Conservation (phyloP, 2,329 filamentous ascomycete species). For the Microsporum canis region DNA sequence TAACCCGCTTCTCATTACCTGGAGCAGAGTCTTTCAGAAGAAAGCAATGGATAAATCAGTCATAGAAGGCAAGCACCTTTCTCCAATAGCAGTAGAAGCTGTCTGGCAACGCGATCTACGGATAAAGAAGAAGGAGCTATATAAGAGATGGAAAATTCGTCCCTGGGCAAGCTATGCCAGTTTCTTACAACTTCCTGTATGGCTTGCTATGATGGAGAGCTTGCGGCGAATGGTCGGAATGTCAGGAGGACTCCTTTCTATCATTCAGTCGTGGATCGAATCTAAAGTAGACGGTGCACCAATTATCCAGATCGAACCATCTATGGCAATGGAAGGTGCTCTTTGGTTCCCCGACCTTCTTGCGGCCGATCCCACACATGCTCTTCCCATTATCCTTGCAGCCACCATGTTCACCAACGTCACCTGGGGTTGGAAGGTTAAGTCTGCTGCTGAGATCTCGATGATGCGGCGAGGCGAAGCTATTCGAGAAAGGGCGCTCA, state of each 20-base stretch:
- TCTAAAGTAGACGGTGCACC: conserved; percentile 8
- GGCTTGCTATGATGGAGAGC: conserved; percentile 38
- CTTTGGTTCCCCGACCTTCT: conserved; percentile 51
- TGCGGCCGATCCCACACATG: conserved; percentile 40
- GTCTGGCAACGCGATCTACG: conserved; percentile 8
- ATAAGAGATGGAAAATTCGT: conserved; percentile 23
- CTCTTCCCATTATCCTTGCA: conserved; percentile 41
- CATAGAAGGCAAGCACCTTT: conserved; percentile 2
- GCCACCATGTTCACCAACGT: conserved; percentile 41
- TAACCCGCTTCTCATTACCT: conserved; percentile 35
- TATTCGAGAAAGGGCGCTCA: conserved; percentile 13
- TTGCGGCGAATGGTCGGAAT: conserved; percentile 39
- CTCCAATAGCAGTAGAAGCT: conserved; percentile 19
- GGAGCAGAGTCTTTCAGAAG: conserved; percentile 15
- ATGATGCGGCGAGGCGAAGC: conserved; percentile 5
- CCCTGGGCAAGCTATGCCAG: conserved; percentile 24
- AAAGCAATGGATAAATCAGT: neutral
- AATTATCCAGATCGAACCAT: conserved; percentile 33
- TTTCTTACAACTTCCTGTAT: conserved; percentile 37
- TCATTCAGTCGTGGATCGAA: conserved; percentile 23
- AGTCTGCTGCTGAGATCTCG: conserved; percentile 11
- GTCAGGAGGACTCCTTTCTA: conserved; percentile 30
- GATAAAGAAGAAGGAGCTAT: neutral
- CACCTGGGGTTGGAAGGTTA: conserved; percentile 20
- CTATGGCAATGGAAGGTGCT: conserved; percentile 45